These are phyloP conservation scores for Arthroderma uncinatum DNA, from an alignment of 2,329 filamentous ascomycete genomes.

Conservation along the genomic window DNA sequence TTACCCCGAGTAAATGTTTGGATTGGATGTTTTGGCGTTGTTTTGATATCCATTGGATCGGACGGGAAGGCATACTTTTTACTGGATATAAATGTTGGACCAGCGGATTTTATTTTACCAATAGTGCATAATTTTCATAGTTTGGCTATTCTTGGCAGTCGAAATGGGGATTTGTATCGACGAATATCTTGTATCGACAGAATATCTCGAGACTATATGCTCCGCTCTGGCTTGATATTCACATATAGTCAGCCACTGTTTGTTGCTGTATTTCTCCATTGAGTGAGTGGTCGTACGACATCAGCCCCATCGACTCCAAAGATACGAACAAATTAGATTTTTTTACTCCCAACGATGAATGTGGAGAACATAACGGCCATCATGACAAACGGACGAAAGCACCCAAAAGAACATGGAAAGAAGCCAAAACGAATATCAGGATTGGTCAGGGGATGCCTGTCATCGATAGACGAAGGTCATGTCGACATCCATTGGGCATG, in stretches of 20 bases:
- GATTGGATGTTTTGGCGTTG: neutral
- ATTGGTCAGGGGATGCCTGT: neutral
- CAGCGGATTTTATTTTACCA: neutral
- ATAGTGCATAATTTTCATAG: neutral
- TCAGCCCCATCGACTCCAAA: neutral
- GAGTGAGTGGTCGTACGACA: constrained; percentile 1
- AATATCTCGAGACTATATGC: neutral
- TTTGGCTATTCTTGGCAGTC: neutral
- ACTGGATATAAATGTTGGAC: neutral
- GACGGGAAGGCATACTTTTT: neutral
- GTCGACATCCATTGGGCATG: neutral
- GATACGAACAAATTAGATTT: too few relatives aligned
- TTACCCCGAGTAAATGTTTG: neutral
- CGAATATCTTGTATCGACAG: too few relatives aligned
- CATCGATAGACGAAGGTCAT: neutral
- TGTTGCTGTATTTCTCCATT: neutral
- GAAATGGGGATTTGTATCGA: too few relatives aligned
- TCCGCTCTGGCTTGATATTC: neutral
- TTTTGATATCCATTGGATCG: too few relatives aligned
- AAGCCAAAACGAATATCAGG: neutral
- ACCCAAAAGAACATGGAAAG: neutral
- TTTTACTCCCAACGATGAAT: neutral
- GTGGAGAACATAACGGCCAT: neutral
- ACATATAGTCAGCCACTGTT: neutral
- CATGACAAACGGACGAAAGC: neutral